phyloP scores from a whole-genome alignment of 73 alveolate species.

The Paramecium primaurelia region DNA sequence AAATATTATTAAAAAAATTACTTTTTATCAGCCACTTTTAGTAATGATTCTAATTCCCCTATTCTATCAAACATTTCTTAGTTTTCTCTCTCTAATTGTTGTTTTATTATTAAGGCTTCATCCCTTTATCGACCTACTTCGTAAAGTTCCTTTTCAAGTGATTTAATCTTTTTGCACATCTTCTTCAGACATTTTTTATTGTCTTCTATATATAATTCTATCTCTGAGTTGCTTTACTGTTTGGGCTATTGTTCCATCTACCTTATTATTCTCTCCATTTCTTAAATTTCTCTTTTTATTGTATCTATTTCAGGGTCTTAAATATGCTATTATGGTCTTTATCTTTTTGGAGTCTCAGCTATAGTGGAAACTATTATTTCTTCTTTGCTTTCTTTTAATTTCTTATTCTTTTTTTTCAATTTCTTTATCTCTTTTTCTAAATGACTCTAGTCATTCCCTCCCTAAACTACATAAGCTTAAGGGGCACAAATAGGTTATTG shows the following conservation, averaged over 20 bases:
- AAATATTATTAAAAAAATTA: neutral
- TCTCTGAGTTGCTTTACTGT: neutral
- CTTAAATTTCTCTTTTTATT: conserved; percentile 38
- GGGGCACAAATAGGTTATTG: neutral
- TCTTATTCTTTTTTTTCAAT: conserved; percentile 7
- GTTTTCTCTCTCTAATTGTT: conserved; percentile 18
- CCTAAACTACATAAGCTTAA: conserved; percentile 31
- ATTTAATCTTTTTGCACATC: neutral
- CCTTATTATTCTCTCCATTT: conserved; percentile 1
- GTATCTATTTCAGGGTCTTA: conserved; percentile 35
- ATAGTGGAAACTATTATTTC: neutral
- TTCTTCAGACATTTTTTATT: conserved; percentile 2
- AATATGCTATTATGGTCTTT: neutral
- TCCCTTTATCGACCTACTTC: conserved; percentile 40
- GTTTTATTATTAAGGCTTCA: conserved; percentile 34
- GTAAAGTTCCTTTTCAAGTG: conserved; percentile 26
- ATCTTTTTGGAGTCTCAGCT: conserved; percentile 35
- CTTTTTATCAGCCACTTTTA: conserved; percentile 46
- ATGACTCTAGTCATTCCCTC: neutral
- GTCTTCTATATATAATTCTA: neutral
- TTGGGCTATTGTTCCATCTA: conserved; percentile 4
- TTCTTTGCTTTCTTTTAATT: neutral
- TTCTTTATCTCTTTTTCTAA: neutral
- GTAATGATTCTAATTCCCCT: conserved; percentile 27
- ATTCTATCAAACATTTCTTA: conserved; percentile 47